Base-by-base conservation (phyloP, 352 stramenopile species). In the Phytopythium ostracodes region DNA sequence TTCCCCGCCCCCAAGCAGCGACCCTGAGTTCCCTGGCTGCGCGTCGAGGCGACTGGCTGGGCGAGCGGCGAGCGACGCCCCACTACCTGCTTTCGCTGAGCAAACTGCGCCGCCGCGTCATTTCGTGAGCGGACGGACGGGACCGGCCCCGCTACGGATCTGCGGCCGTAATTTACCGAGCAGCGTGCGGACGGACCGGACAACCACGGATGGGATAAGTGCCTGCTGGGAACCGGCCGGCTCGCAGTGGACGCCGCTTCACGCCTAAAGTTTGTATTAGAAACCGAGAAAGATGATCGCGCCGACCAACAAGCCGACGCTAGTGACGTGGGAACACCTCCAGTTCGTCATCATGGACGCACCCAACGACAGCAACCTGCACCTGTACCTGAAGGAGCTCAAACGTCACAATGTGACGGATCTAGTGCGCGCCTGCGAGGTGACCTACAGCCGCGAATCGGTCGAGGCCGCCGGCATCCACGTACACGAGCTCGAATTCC, bases 281-380 rank as follows among this genome's bases (percentile, higher is more conserved):
- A 38, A 38, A 38, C 7, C 33, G 33, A 38, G 33, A 10, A 38
- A 14, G 33, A 92, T 94, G 85, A 94, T 91, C 64, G 81, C 83
- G 43, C 81, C 79, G 27, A 92, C 82, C 35, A 94, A 92, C 78
- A 94, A 94, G 71, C 85, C 85, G 53, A 92, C 85, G 53, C 72
- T 92, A 65, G 85, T 97, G 64, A 84, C 93, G 70, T 93, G 82
- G 75, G 81, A 94, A 64, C 76, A 95, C 63, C 76, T 99, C 67
- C 91, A 86, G 55, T 99, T 99, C 69, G 85, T 99, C 36, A 98
- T 99, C 68, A 99, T 99, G 92, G 97, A 99, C 75, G 91, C 96
- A 31, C 97, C 97, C 27, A 97, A 92, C 60, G 87, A 98, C 71
- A 86, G 79, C 64, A 99, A 99, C 73, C 78, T 99, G 56, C 92